Percentiles rank a stretch among this genome's conserved stretches.
Evolutionary conservation across 768 basidiomycete genomes (phyloP).

Genomic region (Sutorius australiensis): DNA sequence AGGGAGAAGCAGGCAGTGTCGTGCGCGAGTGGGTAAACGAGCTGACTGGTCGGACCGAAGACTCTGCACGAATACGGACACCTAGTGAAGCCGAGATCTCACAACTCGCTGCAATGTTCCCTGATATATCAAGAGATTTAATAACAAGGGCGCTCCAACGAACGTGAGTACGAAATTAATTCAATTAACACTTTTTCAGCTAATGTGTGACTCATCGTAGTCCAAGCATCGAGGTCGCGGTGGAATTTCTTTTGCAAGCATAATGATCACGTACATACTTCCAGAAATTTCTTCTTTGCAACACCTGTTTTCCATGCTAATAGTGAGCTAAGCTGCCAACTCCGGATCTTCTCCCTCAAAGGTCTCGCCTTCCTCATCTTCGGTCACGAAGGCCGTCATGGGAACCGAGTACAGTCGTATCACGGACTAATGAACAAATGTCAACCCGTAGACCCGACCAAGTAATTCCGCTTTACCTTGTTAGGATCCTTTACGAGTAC

Average conservation of each 20-base stretch:
- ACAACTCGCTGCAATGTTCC: slow-evolving; percentile 79
- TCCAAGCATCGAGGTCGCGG: slow-evolving; percentile 75
- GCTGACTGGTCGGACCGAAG: slow-evolving; percentile 61
- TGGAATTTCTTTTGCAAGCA: slow-evolving; percentile 68
- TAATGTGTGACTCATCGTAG: slow-evolving; percentile 35
- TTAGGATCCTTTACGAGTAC: slow-evolving; percentile 97
- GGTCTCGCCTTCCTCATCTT: slow-evolving; percentile 61
- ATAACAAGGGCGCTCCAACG: slow-evolving; percentile 76
- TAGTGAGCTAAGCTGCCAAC: slow-evolving; percentile 23
- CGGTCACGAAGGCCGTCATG: slow-evolving; percentile 74
- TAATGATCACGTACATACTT: slow-evolving; percentile 8
- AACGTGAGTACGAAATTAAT: slow-evolving; percentile 47
- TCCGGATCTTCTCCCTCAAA: slow-evolving; percentile 44
- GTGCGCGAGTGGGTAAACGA: slow-evolving; percentile 80
- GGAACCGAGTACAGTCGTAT: slow-evolving; percentile 95
- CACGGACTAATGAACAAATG: slow-evolving; percentile 60
- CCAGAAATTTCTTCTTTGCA: not conserved
- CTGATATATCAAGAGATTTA: slow-evolving; percentile 67
- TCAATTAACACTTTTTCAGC: not conserved
- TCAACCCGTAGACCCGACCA: slow-evolving; percentile 5
- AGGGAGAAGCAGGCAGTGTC: slow-evolving; percentile 38
- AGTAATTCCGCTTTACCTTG: slow-evolving; percentile 55
- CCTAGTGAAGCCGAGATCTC: slow-evolving; percentile 74
- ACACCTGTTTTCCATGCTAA: not conserved
- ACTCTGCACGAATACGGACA: slow-evolving; percentile 58